phyloP scores from a whole-genome alignment of 2,329 filamentous ascomycete species.

The Cadophora gregata region DNA sequence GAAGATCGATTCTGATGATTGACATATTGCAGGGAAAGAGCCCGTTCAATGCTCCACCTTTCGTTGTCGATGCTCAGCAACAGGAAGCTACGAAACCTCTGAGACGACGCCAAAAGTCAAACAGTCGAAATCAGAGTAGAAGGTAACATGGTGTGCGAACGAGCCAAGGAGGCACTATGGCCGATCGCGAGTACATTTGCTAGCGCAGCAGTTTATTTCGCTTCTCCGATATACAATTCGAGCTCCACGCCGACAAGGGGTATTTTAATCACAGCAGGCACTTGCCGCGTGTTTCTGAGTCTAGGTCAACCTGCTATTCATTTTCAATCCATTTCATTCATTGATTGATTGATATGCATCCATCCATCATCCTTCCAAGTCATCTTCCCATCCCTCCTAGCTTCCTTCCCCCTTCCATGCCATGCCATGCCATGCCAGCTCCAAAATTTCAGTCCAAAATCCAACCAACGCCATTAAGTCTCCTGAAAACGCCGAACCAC shows the following conservation, averaged over 20 bases:
- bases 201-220: not conserved
- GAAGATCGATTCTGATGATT: not conserved
- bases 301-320: not conserved
- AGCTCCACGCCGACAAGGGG: not conserved
- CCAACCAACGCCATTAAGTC: not conserved
- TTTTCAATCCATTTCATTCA: not conserved
- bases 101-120: not conserved
- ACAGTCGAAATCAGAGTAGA: not conserved
- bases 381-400: not conserved
- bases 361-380: not conserved
- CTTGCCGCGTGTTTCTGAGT: not conserved
- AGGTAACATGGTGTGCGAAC: too few relatives aligned
- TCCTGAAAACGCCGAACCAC: not conserved
- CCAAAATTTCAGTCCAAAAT: not conserved
- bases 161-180: not conserved
- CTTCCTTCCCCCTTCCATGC: not conserved
- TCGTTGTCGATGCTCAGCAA: conserved; percentile 19
- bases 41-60: conserved; percentile 25
- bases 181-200: not conserved
- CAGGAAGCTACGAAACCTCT: conserved; percentile 1
- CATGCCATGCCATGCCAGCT: not conserved
- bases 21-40: not conserved
- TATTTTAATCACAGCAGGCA: not conserved
- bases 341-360: not conserved
- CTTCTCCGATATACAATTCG: not conserved